Evolutionary conservation across 306 rosid species (phyloP).

Genomic region (Ammopiptanthus mongolicus): DNA sequence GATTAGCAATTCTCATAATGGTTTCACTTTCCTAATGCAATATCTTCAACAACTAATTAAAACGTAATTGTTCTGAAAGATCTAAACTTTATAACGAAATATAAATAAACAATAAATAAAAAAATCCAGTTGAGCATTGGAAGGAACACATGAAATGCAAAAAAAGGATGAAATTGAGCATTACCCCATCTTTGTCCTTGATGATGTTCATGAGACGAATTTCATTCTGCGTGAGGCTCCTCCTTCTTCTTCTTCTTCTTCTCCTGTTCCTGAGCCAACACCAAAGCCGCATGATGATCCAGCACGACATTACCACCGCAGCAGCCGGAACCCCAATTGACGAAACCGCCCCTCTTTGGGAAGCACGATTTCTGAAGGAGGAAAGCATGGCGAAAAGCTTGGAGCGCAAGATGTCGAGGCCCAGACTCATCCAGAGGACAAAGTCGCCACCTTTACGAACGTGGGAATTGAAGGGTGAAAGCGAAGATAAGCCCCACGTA

Average conservation of each 20-base stretch:
- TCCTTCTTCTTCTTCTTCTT: slow-evolving; percentile 18
- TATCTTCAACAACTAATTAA: background rate
- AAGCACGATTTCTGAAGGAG: slow-evolving; percentile 15
- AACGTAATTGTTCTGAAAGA: background rate
- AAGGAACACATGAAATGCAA: background rate
- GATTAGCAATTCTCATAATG: background rate
- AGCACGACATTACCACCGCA: slow-evolving; percentile 32
- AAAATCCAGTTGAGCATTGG: background rate
- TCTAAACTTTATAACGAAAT: background rate
- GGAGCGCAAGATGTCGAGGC: slow-evolving; percentile 38
- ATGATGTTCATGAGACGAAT: slow-evolving; percentile 29
- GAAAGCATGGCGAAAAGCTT: slow-evolving; percentile 35
- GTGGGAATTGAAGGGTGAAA: slow-evolving; percentile 20
- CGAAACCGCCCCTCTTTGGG: slow-evolving; percentile 26
- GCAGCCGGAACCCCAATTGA: slow-evolving; percentile 32
- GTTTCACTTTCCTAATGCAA: background rate
- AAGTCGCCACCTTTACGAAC: slow-evolving; percentile 11
- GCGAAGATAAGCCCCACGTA: slow-evolving; percentile 14
- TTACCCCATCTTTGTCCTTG: slow-evolving; percentile 63
- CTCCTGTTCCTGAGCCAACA: slow-evolving; percentile 21
- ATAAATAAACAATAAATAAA: background rate
- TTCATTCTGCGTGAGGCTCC: slow-evolving; percentile 14
- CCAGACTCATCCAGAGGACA: slow-evolving; percentile 36
- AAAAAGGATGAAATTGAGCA: background rate
- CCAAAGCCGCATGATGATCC: slow-evolving; percentile 35